A percentile compares a stretch with the other conserved stretches of the same genome.
phyloP scores from a whole-genome alignment of 805 yeast species.

The Wickerhamiella dianesei region DNA sequence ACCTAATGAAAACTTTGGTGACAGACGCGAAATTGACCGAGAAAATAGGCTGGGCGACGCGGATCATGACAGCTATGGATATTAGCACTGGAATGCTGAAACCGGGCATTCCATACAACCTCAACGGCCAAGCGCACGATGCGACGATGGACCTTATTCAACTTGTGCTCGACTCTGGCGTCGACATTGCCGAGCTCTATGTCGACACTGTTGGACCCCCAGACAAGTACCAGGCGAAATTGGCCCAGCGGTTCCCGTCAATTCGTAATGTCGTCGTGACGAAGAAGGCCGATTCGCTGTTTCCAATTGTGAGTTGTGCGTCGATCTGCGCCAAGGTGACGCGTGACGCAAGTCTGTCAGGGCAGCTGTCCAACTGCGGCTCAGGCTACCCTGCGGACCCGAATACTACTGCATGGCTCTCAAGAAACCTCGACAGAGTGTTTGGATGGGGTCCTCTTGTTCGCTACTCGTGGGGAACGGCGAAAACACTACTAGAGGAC shows the following conservation, averaged over 20 bases:
- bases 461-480: conserved; percentile 90
- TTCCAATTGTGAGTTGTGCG: conserved; percentile 88
- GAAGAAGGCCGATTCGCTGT: conserved; percentile 88
- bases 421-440: conserved; percentile 45
- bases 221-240: conserved; percentile 59
- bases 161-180: conserved; percentile 46
- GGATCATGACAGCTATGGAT: conserved; percentile 74
- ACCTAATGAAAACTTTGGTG: conserved; percentile 48
- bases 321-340: conserved; percentile 94
- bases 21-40: conserved; percentile 31
- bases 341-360: conserved; percentile 50
- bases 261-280: conserved; percentile 59
- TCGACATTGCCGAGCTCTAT: conserved; percentile 55
- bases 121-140: conserved; percentile 94
- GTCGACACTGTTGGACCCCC: conserved; percentile 99
- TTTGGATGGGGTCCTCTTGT: conserved; percentile 77
- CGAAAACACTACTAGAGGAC: conserved; percentile 53
- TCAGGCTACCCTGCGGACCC: conserved; percentile 96
- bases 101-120: conserved; percentile 49
- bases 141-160: conserved; percentile 72
- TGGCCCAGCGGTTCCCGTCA: conserved; percentile 53
- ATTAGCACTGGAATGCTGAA: conserved; percentile 81
- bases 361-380: conserved; percentile 41
- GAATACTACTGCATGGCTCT: conserved; percentile 66
- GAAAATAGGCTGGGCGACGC: conserved; percentile 78